phyloP scores from a whole-genome alignment of 1,139 yeast species.

The Pneumocystis oryctolagi region DNA sequence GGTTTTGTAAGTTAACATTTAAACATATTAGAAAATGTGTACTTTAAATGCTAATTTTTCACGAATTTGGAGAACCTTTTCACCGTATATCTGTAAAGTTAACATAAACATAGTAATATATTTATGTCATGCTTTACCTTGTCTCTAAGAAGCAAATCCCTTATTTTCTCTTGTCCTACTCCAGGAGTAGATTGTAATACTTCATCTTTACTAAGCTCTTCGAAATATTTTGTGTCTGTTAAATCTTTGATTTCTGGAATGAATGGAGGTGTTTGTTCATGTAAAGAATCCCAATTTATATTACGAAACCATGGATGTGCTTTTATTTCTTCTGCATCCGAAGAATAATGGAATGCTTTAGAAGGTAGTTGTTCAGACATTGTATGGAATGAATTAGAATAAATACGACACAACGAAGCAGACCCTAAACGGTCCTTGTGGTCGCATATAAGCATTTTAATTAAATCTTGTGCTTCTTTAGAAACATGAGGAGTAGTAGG shows the following conservation, averaged over 20 bases:
- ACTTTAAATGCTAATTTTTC: conserved; percentile 11
- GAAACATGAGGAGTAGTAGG: conserved; percentile 29
- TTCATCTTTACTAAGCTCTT: conserved; percentile 20
- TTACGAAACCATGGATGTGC: conserved; percentile 51
- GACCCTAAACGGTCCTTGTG: conserved; percentile 56
- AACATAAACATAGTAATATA: background rate
- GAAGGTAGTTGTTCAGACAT: background rate
- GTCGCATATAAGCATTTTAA: conserved; percentile 44
- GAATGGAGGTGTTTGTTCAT: conserved; percentile 66
- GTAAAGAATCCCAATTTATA: conserved; percentile 53
- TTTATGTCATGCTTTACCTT: background rate
- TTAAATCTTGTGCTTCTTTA: conserved; percentile 57
- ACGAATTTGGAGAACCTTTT: conserved; percentile 4
- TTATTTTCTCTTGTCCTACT: conserved; percentile 4
- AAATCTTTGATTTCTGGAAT: conserved; percentile 70
- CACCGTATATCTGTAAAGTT: conserved; percentile 3
- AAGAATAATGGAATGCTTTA: background rate
- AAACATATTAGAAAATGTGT: conserved; percentile 1
- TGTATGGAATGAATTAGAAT: background rate
- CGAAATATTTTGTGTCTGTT: conserved; percentile 80
- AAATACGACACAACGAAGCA: conserved; percentile 10
- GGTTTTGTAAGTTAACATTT: background rate
- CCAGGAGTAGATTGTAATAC: conserved; percentile 2
- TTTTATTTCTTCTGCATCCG: conserved; percentile 43
- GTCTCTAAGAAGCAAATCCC: conserved; percentile 10